Conservation (phyloP, 192 early-diverging fungal genomes). For the Mortierella antarctica region DNA sequence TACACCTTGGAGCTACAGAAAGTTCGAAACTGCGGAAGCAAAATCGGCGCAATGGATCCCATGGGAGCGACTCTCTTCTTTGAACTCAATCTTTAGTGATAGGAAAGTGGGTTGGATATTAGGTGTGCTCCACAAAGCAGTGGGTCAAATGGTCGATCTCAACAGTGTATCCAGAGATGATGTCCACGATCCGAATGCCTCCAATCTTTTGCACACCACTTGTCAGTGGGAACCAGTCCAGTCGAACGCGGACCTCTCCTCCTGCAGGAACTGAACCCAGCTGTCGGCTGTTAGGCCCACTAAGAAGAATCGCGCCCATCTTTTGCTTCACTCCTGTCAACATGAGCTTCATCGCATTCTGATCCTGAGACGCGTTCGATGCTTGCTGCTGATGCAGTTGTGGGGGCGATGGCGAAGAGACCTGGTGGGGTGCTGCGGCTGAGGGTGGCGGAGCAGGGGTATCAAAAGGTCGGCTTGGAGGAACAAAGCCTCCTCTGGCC, state of each 20-base stretch:
- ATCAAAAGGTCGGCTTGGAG: constrained; percentile 19
- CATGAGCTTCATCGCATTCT: constrained; percentile 63
- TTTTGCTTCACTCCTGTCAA: constrained; percentile 77
- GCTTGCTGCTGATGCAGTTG: not conserved
- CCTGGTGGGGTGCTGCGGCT: constrained; percentile 2
- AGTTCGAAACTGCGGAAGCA: no score
- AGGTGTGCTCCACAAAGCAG: constrained; percentile 66
- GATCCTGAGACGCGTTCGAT: constrained; percentile 17
- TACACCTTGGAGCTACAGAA: no score
- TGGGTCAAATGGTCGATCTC: constrained; percentile 86
- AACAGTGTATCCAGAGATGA: constrained; percentile 75
- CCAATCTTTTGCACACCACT: constrained; percentile 89
- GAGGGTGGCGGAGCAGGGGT: not conserved
- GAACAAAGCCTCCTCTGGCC: constrained; percentile 27
- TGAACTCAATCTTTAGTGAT: not conserved
- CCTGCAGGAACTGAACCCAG: constrained; percentile 74
- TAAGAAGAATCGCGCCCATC: constrained; percentile 80
- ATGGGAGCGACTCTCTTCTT: not conserved
- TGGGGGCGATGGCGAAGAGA: not conserved
- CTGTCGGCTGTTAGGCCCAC: constrained; percentile 64
- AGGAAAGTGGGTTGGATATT: not conserved
- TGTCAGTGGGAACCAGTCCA: constrained; percentile 87
- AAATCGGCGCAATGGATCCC: no score
- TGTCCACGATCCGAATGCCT: constrained; percentile 80
- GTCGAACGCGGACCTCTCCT: constrained; percentile 66